Base-by-base conservation (phyloP, 148 eudicot species). In the Fagopyrum homotropicum region DNA sequence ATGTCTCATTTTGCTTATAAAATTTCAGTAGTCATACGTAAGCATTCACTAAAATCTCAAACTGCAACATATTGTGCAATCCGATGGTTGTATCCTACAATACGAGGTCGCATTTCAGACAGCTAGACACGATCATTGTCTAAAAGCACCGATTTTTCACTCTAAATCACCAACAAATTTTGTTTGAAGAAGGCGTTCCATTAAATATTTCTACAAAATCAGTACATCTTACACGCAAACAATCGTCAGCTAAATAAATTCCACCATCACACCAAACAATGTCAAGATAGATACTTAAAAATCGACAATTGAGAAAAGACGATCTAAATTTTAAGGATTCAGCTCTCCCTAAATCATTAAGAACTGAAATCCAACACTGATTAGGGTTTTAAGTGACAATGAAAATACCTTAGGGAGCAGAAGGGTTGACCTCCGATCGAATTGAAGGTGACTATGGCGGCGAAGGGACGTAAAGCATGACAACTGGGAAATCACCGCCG, bases 361-460 rank as follows among this genome's bases (percentile, higher is more conserved):
- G 71, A 40, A 66, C 43, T 12, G 71, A 6, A 4, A 35, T 40
- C 4, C 45, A 40, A 14, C 15, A 40, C 9, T 43, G 45, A 64
- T 40, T 64, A 64, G 70, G 70, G 47, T 66, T 66, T 66, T 14
- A 59, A 30, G 64, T 22, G 35, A 30, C 45, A 64, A 10, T 0
- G 19, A 16, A 30, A 35, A 30, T 64, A 64, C 69, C 69, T 64
- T 64, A 30, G n/a, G 69, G 17, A 45, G 9, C 8, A 30, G 8
- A 64, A 64, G 45, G 69, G 45, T 64, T 64, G 69, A 64, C 69
- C 69, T 16, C 2, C 45, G 45, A 14, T 64, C 69, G 45, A 64
- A 12, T 30, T 64, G 69, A 14, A 64, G 69, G 45, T 64, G 69
- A 45, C 40, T 12, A 6, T 64, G 69, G 69, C 69, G 45, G 69